phyloP scores from a whole-genome alignment of 495 filamentous ascomycete genomes.

The Chaetomium tenue region DNA sequence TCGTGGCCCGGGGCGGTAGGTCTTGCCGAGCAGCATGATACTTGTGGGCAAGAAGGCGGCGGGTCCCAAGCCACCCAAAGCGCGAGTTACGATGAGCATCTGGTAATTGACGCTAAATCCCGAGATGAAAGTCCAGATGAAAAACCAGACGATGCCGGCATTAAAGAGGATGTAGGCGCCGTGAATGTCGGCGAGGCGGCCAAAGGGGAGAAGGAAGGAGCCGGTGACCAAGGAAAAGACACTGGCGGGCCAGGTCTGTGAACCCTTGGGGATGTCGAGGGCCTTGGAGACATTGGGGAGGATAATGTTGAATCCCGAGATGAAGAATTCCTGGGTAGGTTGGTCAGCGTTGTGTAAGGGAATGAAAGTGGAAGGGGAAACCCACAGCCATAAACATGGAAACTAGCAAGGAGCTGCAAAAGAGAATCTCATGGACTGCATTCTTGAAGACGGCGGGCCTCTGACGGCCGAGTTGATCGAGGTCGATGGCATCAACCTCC shows the following conservation, averaged over 20 bases:
- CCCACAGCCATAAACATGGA: constrained; percentile 70
- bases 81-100: constrained; percentile 74
- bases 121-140: constrained; percentile 67
- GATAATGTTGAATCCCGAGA: constrained; percentile 83
- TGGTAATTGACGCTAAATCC: constrained; percentile 68
- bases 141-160: constrained; percentile 66
- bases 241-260: constrained; percentile 75
- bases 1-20: constrained; percentile 77
- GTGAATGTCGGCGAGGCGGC: constrained; percentile 72
- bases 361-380: neutral
- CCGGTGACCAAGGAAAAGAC: constrained; percentile 74
- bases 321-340: constrained; percentile 66
- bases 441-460: constrained; percentile 65
- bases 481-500: constrained; percentile 25
- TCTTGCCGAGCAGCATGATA: constrained; percentile 75
- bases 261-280: constrained; percentile 61
- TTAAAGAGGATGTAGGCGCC: constrained; percentile 74
- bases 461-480: constrained; percentile 70
- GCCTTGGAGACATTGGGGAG: constrained; percentile 63
- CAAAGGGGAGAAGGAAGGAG: constrained; percentile 72
- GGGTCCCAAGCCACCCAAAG: constrained; percentile 74
- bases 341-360: neutral
- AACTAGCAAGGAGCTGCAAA: constrained; percentile 69
- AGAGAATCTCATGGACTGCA: constrained; percentile 62
- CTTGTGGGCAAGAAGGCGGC: constrained; percentile 75